Evolutionary conservation across 176 grass and related monocot genomes (phyloP).

Genomic region (Ensete ventricosum): DNA sequence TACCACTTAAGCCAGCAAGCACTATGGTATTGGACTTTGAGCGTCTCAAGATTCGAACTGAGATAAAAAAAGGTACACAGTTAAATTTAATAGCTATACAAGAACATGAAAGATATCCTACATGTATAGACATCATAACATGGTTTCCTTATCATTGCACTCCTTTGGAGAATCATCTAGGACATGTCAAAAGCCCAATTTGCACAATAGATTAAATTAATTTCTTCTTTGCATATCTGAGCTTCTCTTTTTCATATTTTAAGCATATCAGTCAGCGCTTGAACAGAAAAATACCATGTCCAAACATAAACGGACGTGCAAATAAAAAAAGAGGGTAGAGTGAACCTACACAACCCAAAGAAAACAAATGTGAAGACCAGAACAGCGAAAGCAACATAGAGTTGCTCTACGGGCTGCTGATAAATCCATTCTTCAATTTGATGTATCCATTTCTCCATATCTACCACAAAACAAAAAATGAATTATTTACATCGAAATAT

Average conservation of each 20-base stretch:
- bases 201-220: too few species aligned
- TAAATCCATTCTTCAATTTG: conserved; percentile 55
- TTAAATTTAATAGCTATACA: not conserved
- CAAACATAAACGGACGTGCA: not conserved
- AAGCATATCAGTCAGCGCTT: too few species aligned
- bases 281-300: too few species aligned
- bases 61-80: conserved; percentile 1
- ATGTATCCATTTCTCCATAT: conserved; percentile 46
- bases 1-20: conserved; percentile 70
- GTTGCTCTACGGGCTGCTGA: conserved; percentile 67
- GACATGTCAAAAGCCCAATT: too few species aligned
- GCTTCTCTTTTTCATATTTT: too few species aligned
- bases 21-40: conserved; percentile 69
- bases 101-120: not conserved
- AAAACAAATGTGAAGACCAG: conserved; percentile 42
- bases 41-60: conserved; percentile 57
- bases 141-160: too few species aligned
- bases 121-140: too few species aligned
- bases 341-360: conserved; percentile 34
- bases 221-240: too few species aligned
- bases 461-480: not conserved
- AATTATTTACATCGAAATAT: too few species aligned
- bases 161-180: too few species aligned
- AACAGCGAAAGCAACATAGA: conserved; percentile 58
- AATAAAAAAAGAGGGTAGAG: not conserved